Conservation (phyloP, 108 stramenopile species). For the Cyclotella baltica region DNA sequence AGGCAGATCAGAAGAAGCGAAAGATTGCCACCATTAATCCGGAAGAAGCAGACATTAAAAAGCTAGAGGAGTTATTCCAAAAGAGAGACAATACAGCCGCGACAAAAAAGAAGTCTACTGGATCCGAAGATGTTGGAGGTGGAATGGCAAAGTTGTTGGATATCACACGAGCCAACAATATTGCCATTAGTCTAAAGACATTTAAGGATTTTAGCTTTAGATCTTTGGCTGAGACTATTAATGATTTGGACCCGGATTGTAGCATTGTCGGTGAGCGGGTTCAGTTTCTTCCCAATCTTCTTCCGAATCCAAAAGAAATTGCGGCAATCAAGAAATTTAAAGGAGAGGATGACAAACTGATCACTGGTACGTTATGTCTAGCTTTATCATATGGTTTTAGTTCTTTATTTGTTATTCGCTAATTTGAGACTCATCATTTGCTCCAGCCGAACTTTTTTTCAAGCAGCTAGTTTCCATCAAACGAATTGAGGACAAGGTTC, state of each 20-base stretch:
- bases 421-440: background rate
- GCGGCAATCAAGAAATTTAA: conserved; percentile 71
- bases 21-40: conserved; percentile 42
- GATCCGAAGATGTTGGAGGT: conserved; percentile 46
- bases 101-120: conserved; percentile 36
- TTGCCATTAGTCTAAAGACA: conserved; percentile 86
- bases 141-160: conserved; percentile 83
- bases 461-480: conserved; percentile 69
- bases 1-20: conserved; percentile 58
- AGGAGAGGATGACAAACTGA: conserved; percentile 67
- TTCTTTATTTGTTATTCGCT: no score
- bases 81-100: conserved; percentile 59
- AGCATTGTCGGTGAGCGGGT: conserved; percentile 80
- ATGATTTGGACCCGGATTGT: conserved; percentile 73
- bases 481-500: conserved; percentile 79
- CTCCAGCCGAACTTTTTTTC: conserved; percentile 83
- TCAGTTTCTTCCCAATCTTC: conserved; percentile 80
- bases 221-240: conserved; percentile 78
- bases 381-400: background rate
- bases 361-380: conserved; percentile 38
- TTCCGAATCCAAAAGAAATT: conserved; percentile 77
- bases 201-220: conserved; percentile 81
- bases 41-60: conserved; percentile 69
- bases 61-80: conserved; percentile 82
- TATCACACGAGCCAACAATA: conserved; percentile 79